Base-by-base conservation (phyloP, 495 filamentous ascomycete genomes). In the Penicillium psychrofluorescens region DNA sequence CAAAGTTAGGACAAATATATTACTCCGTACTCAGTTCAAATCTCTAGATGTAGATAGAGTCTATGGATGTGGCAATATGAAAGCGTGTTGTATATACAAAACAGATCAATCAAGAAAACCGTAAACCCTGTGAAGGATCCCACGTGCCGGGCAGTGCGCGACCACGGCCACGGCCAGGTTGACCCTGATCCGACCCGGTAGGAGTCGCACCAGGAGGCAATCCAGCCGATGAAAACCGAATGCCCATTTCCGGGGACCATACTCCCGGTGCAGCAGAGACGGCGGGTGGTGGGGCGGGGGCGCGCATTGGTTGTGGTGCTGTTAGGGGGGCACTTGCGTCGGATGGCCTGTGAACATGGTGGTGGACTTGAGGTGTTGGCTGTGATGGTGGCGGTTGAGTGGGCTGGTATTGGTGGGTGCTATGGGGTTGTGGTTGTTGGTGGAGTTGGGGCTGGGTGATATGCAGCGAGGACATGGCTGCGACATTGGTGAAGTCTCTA, bases 191-290 rank as follows among this genome's bases (percentile, higher is more conserved):
- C 28, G 48, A 22, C 38, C 53, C 43, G 28, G 56, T 28, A 36
- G 51, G 38, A 7, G 40, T 35, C 37, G 49, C 29, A 44, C 54
- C 38, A 41, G 51, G 48, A 41, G 53, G 35, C 42, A 38, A 38
- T 44, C 32, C 54, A 6, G 51, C 57, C 3, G 54, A 51, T 7
- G 75, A 74, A 57, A 91, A 94, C 13, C 82, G 82, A 47, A 92
- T 90, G 0, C 85, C 85, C 68, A 85, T 79, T 6, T 86, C 83
- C 0, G 86, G 86, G 33, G 78, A 78, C 88, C 88, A 92, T 47
- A 86, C 78, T n/a, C 77, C 67, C 0, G 75, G 73, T 12, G 72
- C 66, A 22, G 22, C 22, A 14, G 71, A 66, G 29, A 70, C 58
- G 2, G 73, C 64, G 30, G 81, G 75, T 29, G 81, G 78, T 12